These are phyloP conservation scores for Acacia confusa DNA, from an alignment of 306 rosid genomes.

Conservation along the genomic window DNA sequence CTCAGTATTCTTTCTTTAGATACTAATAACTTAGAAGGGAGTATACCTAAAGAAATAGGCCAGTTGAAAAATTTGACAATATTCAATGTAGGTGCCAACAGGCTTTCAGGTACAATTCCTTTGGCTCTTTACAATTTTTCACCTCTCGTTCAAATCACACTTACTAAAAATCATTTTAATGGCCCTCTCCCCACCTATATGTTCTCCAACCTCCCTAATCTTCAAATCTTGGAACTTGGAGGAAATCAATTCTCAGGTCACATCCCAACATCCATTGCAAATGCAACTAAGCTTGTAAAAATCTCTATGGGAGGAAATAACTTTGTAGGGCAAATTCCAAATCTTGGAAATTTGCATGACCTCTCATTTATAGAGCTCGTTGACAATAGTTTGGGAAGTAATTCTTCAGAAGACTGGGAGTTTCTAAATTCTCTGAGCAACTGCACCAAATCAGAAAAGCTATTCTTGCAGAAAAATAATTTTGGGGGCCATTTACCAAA, in stretches of 20 bases:
- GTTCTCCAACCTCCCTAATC: neutral
- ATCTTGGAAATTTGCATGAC: neutral
- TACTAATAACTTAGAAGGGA: neutral
- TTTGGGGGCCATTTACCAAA: neutral
- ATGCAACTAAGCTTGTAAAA: neutral
- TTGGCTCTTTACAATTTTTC: neutral
- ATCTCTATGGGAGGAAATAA: neutral
- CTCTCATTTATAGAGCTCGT: rapidly evolving
- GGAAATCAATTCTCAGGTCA: neutral
- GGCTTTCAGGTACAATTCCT: neutral
- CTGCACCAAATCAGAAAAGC: rapidly evolving
- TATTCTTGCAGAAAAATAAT: rapidly evolving
- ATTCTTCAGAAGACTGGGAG: neutral
- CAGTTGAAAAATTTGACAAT: neutral
- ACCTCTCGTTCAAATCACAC: rapidly evolving
- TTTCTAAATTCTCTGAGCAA: neutral
- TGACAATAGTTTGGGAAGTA: neutral
- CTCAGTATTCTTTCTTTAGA: neutral
- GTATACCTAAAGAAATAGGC: neutral
- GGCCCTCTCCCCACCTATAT: neutral
- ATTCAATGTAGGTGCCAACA: rapidly evolving
- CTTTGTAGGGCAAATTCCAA: constrained; percentile 1
- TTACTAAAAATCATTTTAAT: neutral
- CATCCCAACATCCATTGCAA: constrained; percentile 1
- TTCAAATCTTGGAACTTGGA: rapidly evolving